These are phyloP conservation scores for Colletotrichum sp. DNA, from an alignment of 2,329 filamentous ascomycete species.

Conservation along the genomic window DNA sequence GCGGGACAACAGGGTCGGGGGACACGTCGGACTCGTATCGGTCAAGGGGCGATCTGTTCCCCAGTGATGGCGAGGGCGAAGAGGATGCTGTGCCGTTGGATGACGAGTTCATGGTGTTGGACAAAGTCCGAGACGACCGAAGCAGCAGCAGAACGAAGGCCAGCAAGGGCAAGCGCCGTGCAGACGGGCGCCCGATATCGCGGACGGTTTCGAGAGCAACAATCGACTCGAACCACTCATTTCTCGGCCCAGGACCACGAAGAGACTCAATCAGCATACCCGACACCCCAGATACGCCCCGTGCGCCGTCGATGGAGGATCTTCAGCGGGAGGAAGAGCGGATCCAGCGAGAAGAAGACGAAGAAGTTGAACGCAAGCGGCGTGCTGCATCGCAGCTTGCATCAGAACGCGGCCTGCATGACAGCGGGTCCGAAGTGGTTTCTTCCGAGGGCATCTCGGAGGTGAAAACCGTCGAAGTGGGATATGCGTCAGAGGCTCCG, in stretches of 20 bases:
- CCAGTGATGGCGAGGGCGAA: slow-evolving; percentile 83
- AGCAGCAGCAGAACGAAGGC: slow-evolving; percentile 64
- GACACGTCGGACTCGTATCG: slow-evolving; percentile 86
- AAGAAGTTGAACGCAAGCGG: slow-evolving; percentile 57
- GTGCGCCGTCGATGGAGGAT: slow-evolving; percentile 54
- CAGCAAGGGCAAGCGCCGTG: slow-evolving; percentile 64
- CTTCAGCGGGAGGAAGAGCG: slow-evolving; percentile 58
- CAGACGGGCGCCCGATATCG: slow-evolving; percentile 39
- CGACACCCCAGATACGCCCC: slow-evolving; percentile 39
- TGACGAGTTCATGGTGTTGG: slow-evolving; percentile 89
- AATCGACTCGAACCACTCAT: slow-evolving; percentile 48
- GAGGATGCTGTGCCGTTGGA: slow-evolving; percentile 93
- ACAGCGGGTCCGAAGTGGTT: slow-evolving; percentile 35
- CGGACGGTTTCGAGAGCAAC: slow-evolving; percentile 66
- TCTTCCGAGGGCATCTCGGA: slow-evolving; percentile 35
- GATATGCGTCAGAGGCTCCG: slow-evolving; percentile 19
- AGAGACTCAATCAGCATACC: slow-evolving; percentile 28
- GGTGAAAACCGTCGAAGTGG: slow-evolving; percentile 26
- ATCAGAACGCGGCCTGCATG: slow-evolving; percentile 50
- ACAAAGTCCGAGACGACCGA: slow-evolving; percentile 76
- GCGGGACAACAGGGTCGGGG: slow-evolving; percentile 79
- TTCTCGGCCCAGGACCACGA: slow-evolving; percentile 13
- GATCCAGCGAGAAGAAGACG: slow-evolving; percentile 56
- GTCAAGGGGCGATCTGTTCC: slow-evolving; percentile 88
- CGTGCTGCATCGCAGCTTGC: slow-evolving; percentile 58